Percentiles rank a stretch among this genome's conserved stretches.
These are phyloP conservation scores for Verticillium zaregamsianum DNA, from an alignment of 2,329 filamentous ascomycete species.

Conservation along the genomic window DNA sequence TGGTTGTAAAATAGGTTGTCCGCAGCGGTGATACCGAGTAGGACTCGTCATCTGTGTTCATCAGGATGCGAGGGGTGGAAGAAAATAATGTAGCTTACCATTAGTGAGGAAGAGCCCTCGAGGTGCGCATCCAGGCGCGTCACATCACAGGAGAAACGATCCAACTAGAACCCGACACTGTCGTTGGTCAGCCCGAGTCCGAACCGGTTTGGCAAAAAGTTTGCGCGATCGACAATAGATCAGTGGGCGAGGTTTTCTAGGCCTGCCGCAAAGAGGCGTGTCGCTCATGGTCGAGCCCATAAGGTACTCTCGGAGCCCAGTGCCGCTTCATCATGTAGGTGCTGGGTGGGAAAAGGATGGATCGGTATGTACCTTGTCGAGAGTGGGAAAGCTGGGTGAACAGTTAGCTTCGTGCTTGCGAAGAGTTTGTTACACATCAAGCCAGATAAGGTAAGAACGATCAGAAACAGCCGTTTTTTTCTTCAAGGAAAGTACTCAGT, in stretches of 20 bases:
- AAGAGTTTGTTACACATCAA: not conserved
- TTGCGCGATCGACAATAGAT: constrained; percentile 30
- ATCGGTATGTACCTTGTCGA: constrained; percentile 16
- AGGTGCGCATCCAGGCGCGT: not conserved
- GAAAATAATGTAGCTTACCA: constrained; percentile 13
- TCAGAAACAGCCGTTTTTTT: constrained; percentile 88
- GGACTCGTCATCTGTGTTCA: constrained; percentile 61
- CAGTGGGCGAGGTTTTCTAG: constrained; percentile 99
- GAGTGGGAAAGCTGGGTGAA: constrained; percentile 13
- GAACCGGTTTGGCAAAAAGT: not conserved
- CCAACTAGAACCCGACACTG: not conserved
- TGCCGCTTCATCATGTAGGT: constrained; percentile 79
- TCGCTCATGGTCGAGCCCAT: constrained; percentile 63
- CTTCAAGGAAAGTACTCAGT: constrained; percentile 73
- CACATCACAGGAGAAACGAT: not conserved
- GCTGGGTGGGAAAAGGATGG: constrained; percentile 9
- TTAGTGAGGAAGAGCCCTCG: not conserved
- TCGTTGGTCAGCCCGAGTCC: not conserved
- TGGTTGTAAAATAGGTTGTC: constrained; percentile 52
- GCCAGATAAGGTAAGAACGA: constrained; percentile 24
- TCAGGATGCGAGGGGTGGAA: constrained; percentile 25
- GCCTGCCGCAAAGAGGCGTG: constrained; percentile 93
- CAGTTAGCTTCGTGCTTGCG: constrained; percentile 25
- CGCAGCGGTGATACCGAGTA: constrained; percentile 57
- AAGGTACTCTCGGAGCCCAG: constrained; percentile 81